Conservation (phyloP, 2,329 filamentous ascomycete genomes). For the Colletotrichum higginsianum region DNA sequence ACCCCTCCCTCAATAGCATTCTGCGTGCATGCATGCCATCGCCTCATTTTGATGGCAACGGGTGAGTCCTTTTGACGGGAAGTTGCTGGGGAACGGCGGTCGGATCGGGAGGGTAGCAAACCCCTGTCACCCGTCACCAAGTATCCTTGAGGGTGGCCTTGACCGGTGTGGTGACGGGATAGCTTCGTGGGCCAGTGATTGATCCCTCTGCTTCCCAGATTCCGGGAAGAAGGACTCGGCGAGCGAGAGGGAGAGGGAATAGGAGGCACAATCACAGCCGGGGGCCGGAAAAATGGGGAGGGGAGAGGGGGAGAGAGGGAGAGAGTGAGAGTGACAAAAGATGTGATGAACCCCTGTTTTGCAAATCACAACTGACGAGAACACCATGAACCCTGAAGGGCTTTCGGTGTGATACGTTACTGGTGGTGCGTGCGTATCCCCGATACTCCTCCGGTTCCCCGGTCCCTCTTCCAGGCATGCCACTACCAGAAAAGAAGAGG, state of each 20-base stretch:
- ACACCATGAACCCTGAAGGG: conserved; percentile 13
- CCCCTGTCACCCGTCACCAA: neutral
- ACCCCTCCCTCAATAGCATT: conserved; percentile 25
- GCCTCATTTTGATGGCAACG: conserved; percentile 25
- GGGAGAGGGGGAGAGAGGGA: neutral
- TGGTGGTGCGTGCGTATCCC: conserved; percentile 34
- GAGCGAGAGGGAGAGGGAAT: neutral
- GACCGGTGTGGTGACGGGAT: conserved; percentile 38
- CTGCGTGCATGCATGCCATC: conserved; percentile 15
- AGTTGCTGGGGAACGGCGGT: conserved; percentile 18
- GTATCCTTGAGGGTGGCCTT: conserved; percentile 13
- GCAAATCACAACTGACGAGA: conserved; percentile 16
- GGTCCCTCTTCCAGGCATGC: neutral
- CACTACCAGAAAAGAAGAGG: neutral
- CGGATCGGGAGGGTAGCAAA: conserved; percentile 22
- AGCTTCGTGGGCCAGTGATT: conserved; percentile 21
- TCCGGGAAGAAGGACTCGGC: conserved; percentile 30
- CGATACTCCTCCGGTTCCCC: conserved; percentile 3
- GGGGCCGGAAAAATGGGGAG: neutral
- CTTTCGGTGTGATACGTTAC: conserved; percentile 25
- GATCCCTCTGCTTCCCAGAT: conserved; percentile 31
- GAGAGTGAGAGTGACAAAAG: conserved; percentile 21
- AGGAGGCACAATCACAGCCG: neutral
- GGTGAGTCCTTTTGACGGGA: neutral
- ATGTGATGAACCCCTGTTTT: conserved; percentile 30